Base-by-base conservation (phyloP, 2,329 filamentous ascomycete species). In the Diaporthe velutina region DNA sequence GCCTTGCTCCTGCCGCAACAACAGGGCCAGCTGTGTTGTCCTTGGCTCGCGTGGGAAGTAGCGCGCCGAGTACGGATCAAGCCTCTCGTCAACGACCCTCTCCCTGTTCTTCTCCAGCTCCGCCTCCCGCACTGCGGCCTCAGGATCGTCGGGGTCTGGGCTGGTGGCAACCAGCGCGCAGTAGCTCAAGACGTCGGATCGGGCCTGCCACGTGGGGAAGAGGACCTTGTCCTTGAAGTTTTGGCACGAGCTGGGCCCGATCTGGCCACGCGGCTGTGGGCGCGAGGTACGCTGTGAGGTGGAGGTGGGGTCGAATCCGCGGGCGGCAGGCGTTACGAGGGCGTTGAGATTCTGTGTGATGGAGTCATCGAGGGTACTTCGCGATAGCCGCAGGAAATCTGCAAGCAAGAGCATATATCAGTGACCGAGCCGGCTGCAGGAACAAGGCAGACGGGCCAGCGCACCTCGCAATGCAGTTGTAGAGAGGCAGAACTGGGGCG, bases 301-400 rank as follows among this genome's bases (percentile, higher is more conserved):
- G 1, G 94, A 96, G 0, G 89, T 85, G 1, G 96, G 94, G 81
- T 98, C 93, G 84, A 98, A 98, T 22, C 92, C 91, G 52, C 85
- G 84, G 58, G 88, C 86, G 17, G 94, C 89, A 0, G 96, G 96
- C 0, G 93, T 96, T 58, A 95, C 86, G 50, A 98, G 90, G 1
- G 95, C 95, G 86, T 98, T 98, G 76, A 99, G 91, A 80, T 97
- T 96, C 81, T 98, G 96, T 0, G 92, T 92, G 81, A 99, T 98
- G 58, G 94, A 95, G 84, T 99, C 97, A 84, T 99, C 97, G 80
- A 98, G 93, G 64, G 94, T 91, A 70, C 91, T 89, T 77, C 97
- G 92, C 13, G 96, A 98, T 78, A 97, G 84, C 52, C 95, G 94
- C 30, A 99, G 90, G 83, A 99, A 99, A 83, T 98, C 97, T 98